Evolutionary conservation across 2,329 filamentous ascomycete genomes (phyloP), one percentile per base, ranked within the genome.

Genomic region (Diplodia corticola): DNA sequence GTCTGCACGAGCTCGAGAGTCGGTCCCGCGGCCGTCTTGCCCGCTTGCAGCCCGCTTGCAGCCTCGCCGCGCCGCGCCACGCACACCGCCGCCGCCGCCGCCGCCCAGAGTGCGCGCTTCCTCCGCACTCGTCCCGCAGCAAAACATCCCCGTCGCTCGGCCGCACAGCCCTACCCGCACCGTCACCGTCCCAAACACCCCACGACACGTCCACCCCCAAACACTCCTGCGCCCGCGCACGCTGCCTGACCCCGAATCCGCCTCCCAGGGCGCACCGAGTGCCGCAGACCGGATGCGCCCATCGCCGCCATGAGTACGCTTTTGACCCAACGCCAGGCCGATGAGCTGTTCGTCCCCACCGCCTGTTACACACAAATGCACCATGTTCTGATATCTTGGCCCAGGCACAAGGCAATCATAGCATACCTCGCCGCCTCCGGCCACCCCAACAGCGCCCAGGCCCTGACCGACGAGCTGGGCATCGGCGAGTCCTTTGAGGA

Each of bases 321-420:
- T 78, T 82, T 95, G 80, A 92, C 91, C 68, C 82, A 85, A 74
- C 88, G 90, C 76, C 92, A 96, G 83, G 91, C 91, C 70, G 92
- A 95, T 81, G 92, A 95, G 85, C 88, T 95, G 91, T 94, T 85
- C 80, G 64, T 33, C 68, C 57, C 68, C 66, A 44, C 54, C 54
- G 60, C 64, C 55, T 68, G 35, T 67, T 66, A 60, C 28, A 51
- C 65, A 63, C 64, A 59, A 40, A 48, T 59, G 26, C 51, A 57
- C 51, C 44, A 28, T 66, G 13, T 30, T 28, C 65, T 67, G 67
- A 66, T 69, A 51, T 50, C 63, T 37, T 55, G 66, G 59, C 71
- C 66, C 80, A 96, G 92, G 75, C 92, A 97, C 84, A 96, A 96
- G 82, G 91, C 93, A 69, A 92, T 97, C 72, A 90, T 97, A 75